Evolutionary conservation across 2,329 filamentous ascomycete species (phyloP).

Genomic region (Aspergillus pseudoglaucus): DNA sequence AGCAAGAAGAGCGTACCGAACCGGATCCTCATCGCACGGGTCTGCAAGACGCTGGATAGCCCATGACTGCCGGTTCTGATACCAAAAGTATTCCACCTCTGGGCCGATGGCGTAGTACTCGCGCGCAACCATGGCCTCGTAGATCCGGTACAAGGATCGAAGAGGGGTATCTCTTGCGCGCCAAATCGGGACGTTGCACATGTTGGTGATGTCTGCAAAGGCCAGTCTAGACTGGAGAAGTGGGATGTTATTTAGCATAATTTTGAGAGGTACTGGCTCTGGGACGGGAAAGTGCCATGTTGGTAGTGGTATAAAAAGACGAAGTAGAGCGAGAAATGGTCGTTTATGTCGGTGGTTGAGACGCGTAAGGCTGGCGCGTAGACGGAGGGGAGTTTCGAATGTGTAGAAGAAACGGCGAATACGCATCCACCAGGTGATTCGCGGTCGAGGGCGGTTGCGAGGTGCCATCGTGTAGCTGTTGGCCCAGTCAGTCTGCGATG

Average conservation of each 20-base stretch:
- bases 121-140: slow-evolving; percentile 16
- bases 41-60: slow-evolving; percentile 17
- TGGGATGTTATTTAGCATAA: slow-evolving; percentile 4
- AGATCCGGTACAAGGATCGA: slow-evolving; percentile 21
- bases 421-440: slow-evolving; percentile 10
- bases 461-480: not conserved
- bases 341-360: slow-evolving; percentile 10
- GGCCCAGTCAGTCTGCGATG: no score
- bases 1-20: slow-evolving; percentile 23
- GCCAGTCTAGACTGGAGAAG: not conserved
- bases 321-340: slow-evolving; percentile 12
- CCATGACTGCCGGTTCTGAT: slow-evolving; percentile 14
- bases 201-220: slow-evolving; percentile 1
- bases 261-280: slow-evolving; percentile 1
- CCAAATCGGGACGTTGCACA: slow-evolving; percentile 14
- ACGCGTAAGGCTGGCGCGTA: slow-evolving; percentile 8
- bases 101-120: slow-evolving; percentile 13
- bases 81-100: slow-evolving; percentile 23
- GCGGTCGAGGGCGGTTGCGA: not conserved
- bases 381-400: slow-evolving; percentile 7
- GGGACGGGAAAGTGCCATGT: slow-evolving; percentile 14
- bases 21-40: slow-evolving; percentile 19
- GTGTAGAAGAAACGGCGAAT: slow-evolving; percentile 4
- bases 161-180: slow-evolving; percentile 18
- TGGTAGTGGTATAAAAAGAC: slow-evolving; percentile 14